phyloP scores from a whole-genome alignment of 345 rosid genomes.

The Bruguiera sexangula region DNA sequence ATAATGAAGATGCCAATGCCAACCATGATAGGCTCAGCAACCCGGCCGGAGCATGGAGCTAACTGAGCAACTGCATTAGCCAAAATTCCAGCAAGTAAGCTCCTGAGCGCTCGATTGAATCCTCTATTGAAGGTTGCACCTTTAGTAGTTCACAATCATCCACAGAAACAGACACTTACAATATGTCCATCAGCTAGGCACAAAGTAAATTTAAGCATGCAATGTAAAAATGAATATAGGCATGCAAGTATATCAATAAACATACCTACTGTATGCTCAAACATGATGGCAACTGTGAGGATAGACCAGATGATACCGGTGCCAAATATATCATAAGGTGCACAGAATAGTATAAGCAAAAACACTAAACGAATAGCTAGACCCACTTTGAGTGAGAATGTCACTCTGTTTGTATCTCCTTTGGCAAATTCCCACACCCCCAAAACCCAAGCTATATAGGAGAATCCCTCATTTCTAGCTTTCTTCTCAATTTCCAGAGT shows the following conservation, averaged over 20 bases:
- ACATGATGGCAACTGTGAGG: conserved; percentile 70
- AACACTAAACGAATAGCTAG: conserved; percentile 62
- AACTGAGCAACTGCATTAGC: conserved; percentile 45
- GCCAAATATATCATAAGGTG: conserved; percentile 61
- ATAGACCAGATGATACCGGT: conserved; percentile 64
- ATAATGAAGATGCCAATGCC: conserved; percentile 58
- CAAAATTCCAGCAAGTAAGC: conserved; percentile 58
- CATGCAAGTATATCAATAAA: neutral
- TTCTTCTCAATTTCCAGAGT: conserved; percentile 15
- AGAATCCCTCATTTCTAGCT: conserved; percentile 10
- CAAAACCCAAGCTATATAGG: conserved; percentile 36
- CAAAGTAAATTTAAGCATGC: neutral
- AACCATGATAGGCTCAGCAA: conserved; percentile 56
- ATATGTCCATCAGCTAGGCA: neutral
- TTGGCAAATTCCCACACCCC: conserved; percentile 51
- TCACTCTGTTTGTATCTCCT: conserved; percentile 51
- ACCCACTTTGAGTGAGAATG: conserved; percentile 59
- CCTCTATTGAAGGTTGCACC: conserved; percentile 71
- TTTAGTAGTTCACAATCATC: conserved; percentile 11
- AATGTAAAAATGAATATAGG: neutral
- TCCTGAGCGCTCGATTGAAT: conserved; percentile 64
- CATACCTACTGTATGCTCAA: conserved; percentile 68
- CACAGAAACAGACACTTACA: neutral
- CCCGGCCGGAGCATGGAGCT: conserved; percentile 36
- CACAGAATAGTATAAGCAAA: conserved; percentile 50